Conservation (phyloP, 495 filamentous ascomycete species). For the Penicilliopsis zonata region DNA sequence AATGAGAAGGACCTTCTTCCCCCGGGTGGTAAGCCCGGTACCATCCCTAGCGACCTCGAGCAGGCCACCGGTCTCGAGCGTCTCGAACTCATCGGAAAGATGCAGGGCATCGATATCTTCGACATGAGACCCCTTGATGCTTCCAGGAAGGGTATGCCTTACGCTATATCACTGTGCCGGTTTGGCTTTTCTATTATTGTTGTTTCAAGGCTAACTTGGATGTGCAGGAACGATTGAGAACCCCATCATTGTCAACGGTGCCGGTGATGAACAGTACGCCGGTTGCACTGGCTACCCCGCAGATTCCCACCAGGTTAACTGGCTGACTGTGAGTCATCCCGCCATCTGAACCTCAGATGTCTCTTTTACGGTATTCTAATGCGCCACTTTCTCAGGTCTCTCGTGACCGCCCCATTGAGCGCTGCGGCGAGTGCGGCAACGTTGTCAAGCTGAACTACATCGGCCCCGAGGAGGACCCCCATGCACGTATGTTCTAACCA, state of each 20-base stretch:
- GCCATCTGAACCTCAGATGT: background rate
- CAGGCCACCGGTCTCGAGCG: constrained; percentile 96
- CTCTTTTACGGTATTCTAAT: constrained; percentile 2
- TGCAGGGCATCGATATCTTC: constrained; percentile 96
- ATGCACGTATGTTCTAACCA: constrained; percentile 31
- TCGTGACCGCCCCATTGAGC: constrained; percentile 80
- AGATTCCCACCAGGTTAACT: constrained; percentile 82
- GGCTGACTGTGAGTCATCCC: constrained; percentile 60
- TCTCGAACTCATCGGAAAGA: constrained; percentile 97
- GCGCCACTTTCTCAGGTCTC: constrained; percentile 46
- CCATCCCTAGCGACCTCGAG: constrained; percentile 83
- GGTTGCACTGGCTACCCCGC: constrained; percentile 91
- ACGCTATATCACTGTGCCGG: background rate
- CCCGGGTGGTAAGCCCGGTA: constrained; percentile 70
- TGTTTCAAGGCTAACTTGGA: background rate
- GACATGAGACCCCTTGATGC: constrained; percentile 96
- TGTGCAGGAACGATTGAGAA: constrained; percentile 69
- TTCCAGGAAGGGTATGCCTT: constrained; percentile 60
- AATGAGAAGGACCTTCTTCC: constrained; percentile 66
- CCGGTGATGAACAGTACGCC: constrained; percentile 90
- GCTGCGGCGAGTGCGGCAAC: constrained; percentile 91
- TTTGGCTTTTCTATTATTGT: too few relatives aligned
- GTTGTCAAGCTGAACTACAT: constrained; percentile 96
- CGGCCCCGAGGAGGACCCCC: constrained; percentile 60
- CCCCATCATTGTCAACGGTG: constrained; percentile 80